Percentiles rank a stretch among this genome's conserved stretches.
Conservation (phyloP, 257 asterid species). For the Lycium ferocissimum region DNA sequence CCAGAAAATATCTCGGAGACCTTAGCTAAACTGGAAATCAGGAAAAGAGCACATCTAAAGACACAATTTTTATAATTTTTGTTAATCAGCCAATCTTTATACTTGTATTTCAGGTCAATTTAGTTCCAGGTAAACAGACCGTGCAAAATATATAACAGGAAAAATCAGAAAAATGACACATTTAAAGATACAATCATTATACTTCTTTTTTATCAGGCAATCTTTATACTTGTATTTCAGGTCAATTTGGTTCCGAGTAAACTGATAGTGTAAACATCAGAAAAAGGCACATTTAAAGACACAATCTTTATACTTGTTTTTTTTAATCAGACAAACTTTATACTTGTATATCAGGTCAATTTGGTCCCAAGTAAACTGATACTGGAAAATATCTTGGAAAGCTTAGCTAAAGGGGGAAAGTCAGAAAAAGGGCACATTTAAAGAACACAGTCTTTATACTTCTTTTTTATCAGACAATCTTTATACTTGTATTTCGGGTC, state of each 20-base stretch:
- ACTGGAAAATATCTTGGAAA: background rate
- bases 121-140: too few relatives aligned
- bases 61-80: background rate
- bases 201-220: too few relatives aligned
- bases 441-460: background rate
- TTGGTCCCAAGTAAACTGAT: background rate
- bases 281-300: background rate
- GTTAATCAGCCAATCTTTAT: too few relatives aligned
- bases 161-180: too few relatives aligned
- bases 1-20: too few relatives aligned
- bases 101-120: too few relatives aligned
- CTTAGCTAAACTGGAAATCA: too few relatives aligned
- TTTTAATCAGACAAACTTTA: background rate
- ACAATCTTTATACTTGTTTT: background rate
- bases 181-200: too few relatives aligned
- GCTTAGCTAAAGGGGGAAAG: background rate
- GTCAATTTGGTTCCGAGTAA: background rate
- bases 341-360: slow-evolving; percentile 9
- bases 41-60: too few relatives aligned
- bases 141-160: too few relatives aligned
- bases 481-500: slow-evolving; percentile 3
- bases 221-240: background rate
- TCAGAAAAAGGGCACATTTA: background rate
- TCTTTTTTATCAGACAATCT: background rate
- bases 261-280: background rate